phyloP scores from a whole-genome alignment of 805 yeast species.

The Metschnikowia similis region DNA sequence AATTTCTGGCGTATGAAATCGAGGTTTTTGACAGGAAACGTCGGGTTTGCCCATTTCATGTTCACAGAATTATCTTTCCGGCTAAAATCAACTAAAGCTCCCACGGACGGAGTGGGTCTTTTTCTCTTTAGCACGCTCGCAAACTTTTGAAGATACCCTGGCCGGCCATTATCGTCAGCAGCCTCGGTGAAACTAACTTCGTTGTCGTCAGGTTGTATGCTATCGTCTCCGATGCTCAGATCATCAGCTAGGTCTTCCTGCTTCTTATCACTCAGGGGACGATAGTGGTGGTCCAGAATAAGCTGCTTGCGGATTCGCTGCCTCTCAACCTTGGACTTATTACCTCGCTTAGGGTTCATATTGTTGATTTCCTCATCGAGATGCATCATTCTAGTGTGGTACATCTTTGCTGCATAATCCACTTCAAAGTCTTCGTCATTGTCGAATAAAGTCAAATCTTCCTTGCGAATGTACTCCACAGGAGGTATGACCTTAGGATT shows the following conservation, averaged over 20 bases:
- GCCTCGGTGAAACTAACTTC: slow-evolving; percentile 10
- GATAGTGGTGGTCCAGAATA: background rate
- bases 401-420: slow-evolving; percentile 48
- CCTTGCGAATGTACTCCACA: slow-evolving; percentile 26
- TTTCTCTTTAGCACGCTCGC: slow-evolving; percentile 11
- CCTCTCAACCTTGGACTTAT: slow-evolving; percentile 25
- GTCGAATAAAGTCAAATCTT: slow-evolving; percentile 31
- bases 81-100: slow-evolving; percentile 12
- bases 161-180: slow-evolving; percentile 3
- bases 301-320: slow-evolving; percentile 11
- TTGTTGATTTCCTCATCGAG: slow-evolving; percentile 38
- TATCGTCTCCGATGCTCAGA: slow-evolving; percentile 7
- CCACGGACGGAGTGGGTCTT: slow-evolving; percentile 16
- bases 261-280: background rate
- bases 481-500: slow-evolving; percentile 39
- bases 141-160: slow-evolving; percentile 2
- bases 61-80: slow-evolving; percentile 6
- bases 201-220: slow-evolving; percentile 15
- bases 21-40: slow-evolving; percentile 25
- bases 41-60: slow-evolving; percentile 11
- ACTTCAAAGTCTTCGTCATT: slow-evolving; percentile 46
- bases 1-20: slow-evolving; percentile 3
- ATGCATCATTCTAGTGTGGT: slow-evolving; percentile 35
- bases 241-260: slow-evolving; percentile 10
- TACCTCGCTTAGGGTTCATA: slow-evolving; percentile 30